Conservation (phyloP, 805 yeast genomes). For the Wickerhamomyces bisporus region DNA sequence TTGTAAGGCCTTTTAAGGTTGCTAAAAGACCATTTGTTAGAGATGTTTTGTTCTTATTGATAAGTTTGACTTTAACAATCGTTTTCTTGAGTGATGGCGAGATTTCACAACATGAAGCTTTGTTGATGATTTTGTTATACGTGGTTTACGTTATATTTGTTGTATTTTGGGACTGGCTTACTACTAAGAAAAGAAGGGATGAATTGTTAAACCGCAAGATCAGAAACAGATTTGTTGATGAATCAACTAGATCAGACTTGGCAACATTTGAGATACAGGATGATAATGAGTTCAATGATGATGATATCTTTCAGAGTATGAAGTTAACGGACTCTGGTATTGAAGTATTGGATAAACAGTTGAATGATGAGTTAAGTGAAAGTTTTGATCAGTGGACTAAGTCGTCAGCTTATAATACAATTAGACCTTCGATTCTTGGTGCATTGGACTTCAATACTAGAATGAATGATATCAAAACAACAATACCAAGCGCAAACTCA, state of each 20-base stretch:
- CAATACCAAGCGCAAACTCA: constrained; percentile 9
- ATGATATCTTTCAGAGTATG: constrained; percentile 14
- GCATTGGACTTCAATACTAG: constrained; percentile 21
- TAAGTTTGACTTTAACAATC: constrained; percentile 42
- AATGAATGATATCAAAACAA: constrained; percentile 7
- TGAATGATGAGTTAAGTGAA: constrained; percentile 6
- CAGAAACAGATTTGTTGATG: constrained; percentile 17
- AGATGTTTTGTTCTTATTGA: constrained; percentile 55
- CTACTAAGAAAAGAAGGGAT: constrained; percentile 12
- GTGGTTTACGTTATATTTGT: constrained; percentile 49
- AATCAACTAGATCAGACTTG: constrained; percentile 1
- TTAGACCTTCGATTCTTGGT: constrained; percentile 21
- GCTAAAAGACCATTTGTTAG: constrained; percentile 22
- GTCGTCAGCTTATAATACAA: constrained; percentile 6
- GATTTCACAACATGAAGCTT: constrained; percentile 51
- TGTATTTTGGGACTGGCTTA: constrained; percentile 25
- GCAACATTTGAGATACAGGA: constrained; percentile 11
- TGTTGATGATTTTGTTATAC: constrained; percentile 53
- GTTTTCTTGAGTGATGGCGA: constrained; percentile 52
- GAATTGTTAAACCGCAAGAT: constrained; percentile 19
- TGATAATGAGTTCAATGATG: constrained; percentile 20
- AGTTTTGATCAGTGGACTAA: constrained; percentile 18
- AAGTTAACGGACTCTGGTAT: constrained; percentile 6
- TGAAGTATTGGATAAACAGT: constrained; percentile 13
- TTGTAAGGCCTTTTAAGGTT: constrained; percentile 67